A percentile compares a stretch with the other conserved stretches of the same genome.
Conservation (phyloP, 257 asterid species). For the Nicotiana sylvestris region DNA sequence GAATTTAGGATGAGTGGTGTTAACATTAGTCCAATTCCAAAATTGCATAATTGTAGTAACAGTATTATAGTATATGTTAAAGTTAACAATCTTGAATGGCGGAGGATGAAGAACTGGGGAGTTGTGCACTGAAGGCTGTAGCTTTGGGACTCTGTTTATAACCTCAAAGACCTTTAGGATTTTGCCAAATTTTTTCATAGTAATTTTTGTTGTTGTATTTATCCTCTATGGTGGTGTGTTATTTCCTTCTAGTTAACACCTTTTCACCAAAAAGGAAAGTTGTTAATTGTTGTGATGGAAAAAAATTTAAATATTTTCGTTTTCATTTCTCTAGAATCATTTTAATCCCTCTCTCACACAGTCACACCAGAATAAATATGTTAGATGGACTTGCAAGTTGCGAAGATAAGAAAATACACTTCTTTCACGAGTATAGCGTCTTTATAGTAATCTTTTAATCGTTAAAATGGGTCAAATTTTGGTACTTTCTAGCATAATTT, state of each 20-base stretch:
- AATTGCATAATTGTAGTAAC: background rate
- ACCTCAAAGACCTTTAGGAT: background rate
- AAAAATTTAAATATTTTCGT: background rate
- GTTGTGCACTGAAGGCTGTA: background rate
- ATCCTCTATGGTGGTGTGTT: background rate
- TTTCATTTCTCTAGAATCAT: background rate
- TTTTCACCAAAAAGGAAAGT: background rate
- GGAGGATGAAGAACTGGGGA: background rate
- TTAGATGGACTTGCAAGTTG: background rate
- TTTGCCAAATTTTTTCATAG: background rate
- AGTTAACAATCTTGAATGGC: background rate
- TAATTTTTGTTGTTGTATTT: background rate
- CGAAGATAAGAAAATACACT: background rate
- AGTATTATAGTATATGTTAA: background rate
- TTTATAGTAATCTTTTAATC: background rate
- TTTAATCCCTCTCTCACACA: no score
- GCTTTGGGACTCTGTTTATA: background rate
- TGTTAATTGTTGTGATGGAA: background rate
- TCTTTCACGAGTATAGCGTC: background rate
- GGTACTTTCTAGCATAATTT: background rate
- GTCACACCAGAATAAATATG: no score
- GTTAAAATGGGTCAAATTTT: background rate
- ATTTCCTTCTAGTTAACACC: background rate
- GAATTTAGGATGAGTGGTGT: background rate
- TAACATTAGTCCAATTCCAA: background rate